Evolutionary conservation across 768 basidiomycete genomes (phyloP), one percentile per base, ranked within the genome.

Genomic region (Boletus bicolor): DNA sequence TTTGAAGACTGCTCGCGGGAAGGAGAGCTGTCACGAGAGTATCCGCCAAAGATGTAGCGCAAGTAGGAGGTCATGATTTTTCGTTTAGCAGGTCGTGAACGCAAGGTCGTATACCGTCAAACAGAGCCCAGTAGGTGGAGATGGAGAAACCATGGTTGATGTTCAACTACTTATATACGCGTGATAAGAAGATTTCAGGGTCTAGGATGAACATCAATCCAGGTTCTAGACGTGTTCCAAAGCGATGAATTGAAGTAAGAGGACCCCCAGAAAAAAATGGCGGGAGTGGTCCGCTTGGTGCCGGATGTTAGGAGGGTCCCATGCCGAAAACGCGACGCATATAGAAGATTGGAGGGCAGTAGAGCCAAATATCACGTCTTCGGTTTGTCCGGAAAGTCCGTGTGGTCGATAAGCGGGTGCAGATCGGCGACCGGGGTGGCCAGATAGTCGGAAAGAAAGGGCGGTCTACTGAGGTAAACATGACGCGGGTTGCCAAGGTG

Each of bases 51-150:
- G 61, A 78, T 69, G 56, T 67, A 78, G 57, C 81, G 81, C 55
- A 82, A 64, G 71, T 79, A 79, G 35, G 81, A 76, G 48, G 79
- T 74, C 80, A 82, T 82, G 54, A 52, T 60, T 50, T 17, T 49
- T 55, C 54, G 60, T 66, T 30, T 32, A 19, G 46, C 35, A 8
- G 38, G 51, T 62, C 63, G 71, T 67, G 42, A 62, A 51, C 12
- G 42, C 47, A 38, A 39, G 47, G 63, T 63, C 58, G 64, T 64
- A 43, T 46, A 45, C 51, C 49, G 55, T 57, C 51, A 36, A 56
- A n/a, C 19, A 54, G 46, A 55, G 45, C 56, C 56, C 54, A 58
- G 55, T 49, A 46, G 51, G 30, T 60, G 35, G 57, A 53, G 44
- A 59, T 57, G 54, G 49, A 59, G 47, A 57, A 32, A 21, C 19